phyloP scores from a whole-genome alignment of 495 filamentous ascomycete genomes.

The Xylaria flabelliformis region DNA sequence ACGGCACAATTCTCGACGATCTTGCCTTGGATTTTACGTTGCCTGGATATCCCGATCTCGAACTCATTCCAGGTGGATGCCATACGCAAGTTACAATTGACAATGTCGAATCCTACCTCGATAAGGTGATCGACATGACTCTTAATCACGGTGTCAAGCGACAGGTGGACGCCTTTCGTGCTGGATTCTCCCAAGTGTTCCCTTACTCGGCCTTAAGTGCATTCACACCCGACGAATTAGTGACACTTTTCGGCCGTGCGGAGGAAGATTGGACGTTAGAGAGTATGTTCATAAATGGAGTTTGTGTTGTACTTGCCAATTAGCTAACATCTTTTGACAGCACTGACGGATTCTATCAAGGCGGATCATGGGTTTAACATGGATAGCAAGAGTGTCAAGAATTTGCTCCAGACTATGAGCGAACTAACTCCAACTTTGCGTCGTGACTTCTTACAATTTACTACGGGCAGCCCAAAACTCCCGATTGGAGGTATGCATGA shows the following conservation, averaged over 20 bases:
- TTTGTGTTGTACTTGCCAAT: too few relatives aligned
- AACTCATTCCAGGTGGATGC: conserved; percentile 76
- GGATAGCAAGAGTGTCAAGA: conserved; percentile 96
- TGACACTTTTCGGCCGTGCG: conserved; percentile 90
- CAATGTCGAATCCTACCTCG: conserved; percentile 86
- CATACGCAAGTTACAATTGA: conserved; percentile 81
- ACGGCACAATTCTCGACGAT: conserved; percentile 82
- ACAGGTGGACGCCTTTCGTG: conserved; percentile 90
- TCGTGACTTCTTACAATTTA: conserved; percentile 96
- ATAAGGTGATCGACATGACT: conserved; percentile 90
- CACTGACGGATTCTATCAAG: conserved; percentile 97
- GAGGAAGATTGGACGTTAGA: conserved; percentile 99
- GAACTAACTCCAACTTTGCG: conserved; percentile 76
- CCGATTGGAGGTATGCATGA: conserved; percentile 87
- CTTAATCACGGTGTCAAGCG: conserved; percentile 83
- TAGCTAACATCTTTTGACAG: conserved; percentile 53
- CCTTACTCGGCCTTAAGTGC: conserved; percentile 90
- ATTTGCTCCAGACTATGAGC: conserved; percentile 94
- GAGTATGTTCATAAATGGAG: conserved; percentile 64
- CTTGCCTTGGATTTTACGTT: conserved; percentile 92
- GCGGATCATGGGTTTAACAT: conserved; percentile 99
- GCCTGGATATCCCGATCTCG: conserved; percentile 89
- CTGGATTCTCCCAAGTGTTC: conserved; percentile 95
- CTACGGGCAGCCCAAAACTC: conserved; percentile 97
- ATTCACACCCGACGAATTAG: conserved; percentile 96